phyloP scores from a whole-genome alignment of 306 rosid genomes.

The Macrotyloma uniflorum region DNA sequence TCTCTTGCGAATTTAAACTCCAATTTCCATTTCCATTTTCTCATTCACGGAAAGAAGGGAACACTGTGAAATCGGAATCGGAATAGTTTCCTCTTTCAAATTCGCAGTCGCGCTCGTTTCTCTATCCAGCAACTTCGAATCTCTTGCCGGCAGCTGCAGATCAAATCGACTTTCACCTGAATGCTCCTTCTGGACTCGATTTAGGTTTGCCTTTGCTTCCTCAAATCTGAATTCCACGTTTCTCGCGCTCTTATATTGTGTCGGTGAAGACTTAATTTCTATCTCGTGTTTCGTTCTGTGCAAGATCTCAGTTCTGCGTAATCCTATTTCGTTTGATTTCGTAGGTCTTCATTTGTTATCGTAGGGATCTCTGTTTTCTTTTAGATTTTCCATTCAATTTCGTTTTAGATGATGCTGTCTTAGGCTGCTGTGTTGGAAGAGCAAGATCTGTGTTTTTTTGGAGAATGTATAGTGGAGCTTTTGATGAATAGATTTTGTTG shows the following conservation, averaged over 20 bases:
- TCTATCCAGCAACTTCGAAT: slow-evolving; percentile 28
- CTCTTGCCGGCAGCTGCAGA: slow-evolving; percentile 47
- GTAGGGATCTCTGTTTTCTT: slow-evolving; percentile 33
- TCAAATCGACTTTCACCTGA: slow-evolving; percentile 47
- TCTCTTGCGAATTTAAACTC: slow-evolving; percentile 22
- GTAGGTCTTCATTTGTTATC: not conserved
- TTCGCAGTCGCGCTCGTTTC: not conserved
- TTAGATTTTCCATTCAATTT: slow-evolving; percentile 1
- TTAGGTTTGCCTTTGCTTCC: slow-evolving; percentile 49
- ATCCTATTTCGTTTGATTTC: slow-evolving; percentile 6
- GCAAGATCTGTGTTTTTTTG: slow-evolving; percentile 50
- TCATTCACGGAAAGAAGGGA: not conserved
- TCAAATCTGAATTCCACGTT: slow-evolving; percentile 7
- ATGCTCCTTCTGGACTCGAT: slow-evolving; percentile 47
- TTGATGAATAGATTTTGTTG: not conserved
- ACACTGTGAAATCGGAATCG: not conserved
- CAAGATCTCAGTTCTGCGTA: slow-evolving; percentile 58
- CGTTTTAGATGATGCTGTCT: not conserved
- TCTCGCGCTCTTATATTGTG: slow-evolving; percentile 4
- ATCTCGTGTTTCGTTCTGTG: not conserved
- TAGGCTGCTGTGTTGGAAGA: slow-evolving; percentile 25
- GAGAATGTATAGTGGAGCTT: not conserved
- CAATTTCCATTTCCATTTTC: slow-evolving; percentile 28
- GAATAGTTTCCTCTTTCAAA: not conserved
- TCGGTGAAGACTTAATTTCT: slow-evolving; percentile 21